These are phyloP conservation scores for Medicago lupulina DNA, from an alignment of 306 rosid genomes.

Conservation along the genomic window DNA sequence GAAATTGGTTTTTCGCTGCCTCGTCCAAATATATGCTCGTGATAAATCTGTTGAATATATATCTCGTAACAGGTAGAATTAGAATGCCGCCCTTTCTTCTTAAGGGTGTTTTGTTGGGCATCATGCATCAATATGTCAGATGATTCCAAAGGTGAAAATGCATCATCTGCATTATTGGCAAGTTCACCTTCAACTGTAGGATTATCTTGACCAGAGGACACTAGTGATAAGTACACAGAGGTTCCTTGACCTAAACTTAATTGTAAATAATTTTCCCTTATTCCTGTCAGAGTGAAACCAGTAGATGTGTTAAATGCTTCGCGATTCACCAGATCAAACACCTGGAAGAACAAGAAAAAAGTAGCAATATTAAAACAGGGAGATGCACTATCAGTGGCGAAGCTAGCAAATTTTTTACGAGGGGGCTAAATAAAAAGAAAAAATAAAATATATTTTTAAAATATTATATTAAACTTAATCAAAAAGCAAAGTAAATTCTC, in stretches of 20 bases:
- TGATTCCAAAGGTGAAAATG: constrained; percentile 75
- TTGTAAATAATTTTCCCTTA: constrained; percentile 83
- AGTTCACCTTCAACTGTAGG: constrained; percentile 51
- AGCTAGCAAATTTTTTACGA: too few relatives aligned
- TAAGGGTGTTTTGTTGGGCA: constrained; percentile 52
- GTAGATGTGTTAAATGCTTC: constrained; percentile 78
- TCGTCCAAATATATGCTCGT: constrained; percentile 73
- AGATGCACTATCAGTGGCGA: not conserved
- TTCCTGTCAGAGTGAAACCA: constrained; percentile 87
- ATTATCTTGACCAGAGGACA: constrained; percentile 62
- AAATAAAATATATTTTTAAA: too few relatives aligned
- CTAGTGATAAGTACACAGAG: constrained; percentile 77
- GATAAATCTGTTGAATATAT: constrained; percentile 87
- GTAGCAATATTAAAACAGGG: constrained; percentile 35
- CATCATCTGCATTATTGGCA: constrained; percentile 55
- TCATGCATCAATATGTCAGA: constrained; percentile 69
- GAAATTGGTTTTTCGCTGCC: constrained; percentile 59
- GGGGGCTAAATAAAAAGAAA: too few relatives aligned
- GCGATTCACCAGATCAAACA: constrained; percentile 87
- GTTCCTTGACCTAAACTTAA: constrained; percentile 78
- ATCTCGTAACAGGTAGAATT: constrained; percentile 73
- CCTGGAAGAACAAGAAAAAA: constrained; percentile 57
- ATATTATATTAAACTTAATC: too few relatives aligned
- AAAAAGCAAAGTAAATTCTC: too few relatives aligned
- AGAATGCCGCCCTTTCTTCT: constrained; percentile 61